Percentiles rank a stretch among this genome's conserved stretches.
phyloP scores from a whole-genome alignment of 2,329 filamentous ascomycete species.

The Trichoderma semiorbis region DNA sequence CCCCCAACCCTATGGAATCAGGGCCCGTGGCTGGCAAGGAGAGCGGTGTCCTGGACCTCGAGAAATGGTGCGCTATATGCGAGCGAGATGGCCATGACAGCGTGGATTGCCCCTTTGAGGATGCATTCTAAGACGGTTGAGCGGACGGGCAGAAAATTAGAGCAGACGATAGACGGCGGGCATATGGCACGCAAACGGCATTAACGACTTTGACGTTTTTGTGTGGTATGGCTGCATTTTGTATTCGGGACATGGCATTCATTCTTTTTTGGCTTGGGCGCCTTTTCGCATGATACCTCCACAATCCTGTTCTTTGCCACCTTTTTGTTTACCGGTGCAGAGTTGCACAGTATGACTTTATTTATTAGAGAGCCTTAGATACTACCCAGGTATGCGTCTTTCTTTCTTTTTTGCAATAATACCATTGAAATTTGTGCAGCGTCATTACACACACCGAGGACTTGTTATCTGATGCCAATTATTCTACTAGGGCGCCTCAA shows the following conservation, averaged over 20 bases:
- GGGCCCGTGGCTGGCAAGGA: slow-evolving; percentile 74
- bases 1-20: slow-evolving; percentile 61
- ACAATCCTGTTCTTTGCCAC: slow-evolving; percentile 27
- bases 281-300: slow-evolving; percentile 34
- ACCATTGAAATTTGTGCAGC: not conserved
- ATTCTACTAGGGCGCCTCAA: not conserved
- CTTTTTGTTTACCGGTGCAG: slow-evolving; percentile 17
- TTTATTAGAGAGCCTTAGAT: slow-evolving; percentile 10
- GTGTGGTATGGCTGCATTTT: slow-evolving; percentile 17
- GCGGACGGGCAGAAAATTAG: not conserved
- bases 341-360: not conserved
- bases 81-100: slow-evolving; percentile 96
- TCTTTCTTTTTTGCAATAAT: slow-evolving; percentile 20
- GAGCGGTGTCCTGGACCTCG: slow-evolving; percentile 71
- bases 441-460: not conserved
- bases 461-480: not conserved
- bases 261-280: slow-evolving; percentile 27
- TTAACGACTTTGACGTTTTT: slow-evolving; percentile 22
- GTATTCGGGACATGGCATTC: slow-evolving; percentile 23
- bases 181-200: slow-evolving; percentile 16
- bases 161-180: slow-evolving; percentile 13
- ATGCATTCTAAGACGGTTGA: slow-evolving; percentile 55
- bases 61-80: slow-evolving; percentile 96
- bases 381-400: not conserved
- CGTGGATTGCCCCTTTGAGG: slow-evolving; percentile 90